These are phyloP conservation scores for Haematococcus lacustris DNA, from an alignment of 139 green algal species.

Conservation along the genomic window DNA sequence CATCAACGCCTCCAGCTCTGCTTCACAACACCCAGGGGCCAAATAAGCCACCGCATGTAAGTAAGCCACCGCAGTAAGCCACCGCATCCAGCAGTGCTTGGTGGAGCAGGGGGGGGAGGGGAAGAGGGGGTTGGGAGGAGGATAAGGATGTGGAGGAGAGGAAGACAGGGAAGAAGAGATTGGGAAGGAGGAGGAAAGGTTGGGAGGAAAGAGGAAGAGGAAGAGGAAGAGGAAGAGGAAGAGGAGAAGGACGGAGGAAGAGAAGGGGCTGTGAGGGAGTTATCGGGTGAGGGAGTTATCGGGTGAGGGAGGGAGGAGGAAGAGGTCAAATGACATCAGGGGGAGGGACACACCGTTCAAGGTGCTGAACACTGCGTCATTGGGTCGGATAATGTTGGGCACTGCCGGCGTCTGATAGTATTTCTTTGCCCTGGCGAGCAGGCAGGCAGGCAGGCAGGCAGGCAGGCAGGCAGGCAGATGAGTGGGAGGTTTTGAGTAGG, in stretches of 20 bases:
- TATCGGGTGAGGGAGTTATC: neutral
- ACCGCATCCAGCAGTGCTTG: neutral
- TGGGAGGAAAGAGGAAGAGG: neutral
- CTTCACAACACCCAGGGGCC: neutral
- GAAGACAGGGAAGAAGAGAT: neutral
- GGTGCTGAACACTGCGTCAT: conserved; percentile 23
- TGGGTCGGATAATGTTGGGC: conserved; percentile 13
- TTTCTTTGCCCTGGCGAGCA: conserved; percentile 25
- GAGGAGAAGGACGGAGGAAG: neutral
- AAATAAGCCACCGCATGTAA: neutral
- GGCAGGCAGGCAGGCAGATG: neutral
- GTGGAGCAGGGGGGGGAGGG: neutral
- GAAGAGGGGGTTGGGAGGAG: neutral
- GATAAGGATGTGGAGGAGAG: neutral
- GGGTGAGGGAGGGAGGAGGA: neutral
- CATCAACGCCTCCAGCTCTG: conserved; percentile 52
- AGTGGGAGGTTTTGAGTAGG: neutral
- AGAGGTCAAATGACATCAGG: neutral
- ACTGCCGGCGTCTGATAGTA: conserved; percentile 25
- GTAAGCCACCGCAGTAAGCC: neutral
- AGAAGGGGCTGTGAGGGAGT: neutral
- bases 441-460: neutral
- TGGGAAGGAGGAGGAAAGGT: neutral
- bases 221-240: neutral
- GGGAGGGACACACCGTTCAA: conserved; percentile 17